phyloP scores from a whole-genome alignment of 257 asterid genomes.

The Fraxinus americana region DNA sequence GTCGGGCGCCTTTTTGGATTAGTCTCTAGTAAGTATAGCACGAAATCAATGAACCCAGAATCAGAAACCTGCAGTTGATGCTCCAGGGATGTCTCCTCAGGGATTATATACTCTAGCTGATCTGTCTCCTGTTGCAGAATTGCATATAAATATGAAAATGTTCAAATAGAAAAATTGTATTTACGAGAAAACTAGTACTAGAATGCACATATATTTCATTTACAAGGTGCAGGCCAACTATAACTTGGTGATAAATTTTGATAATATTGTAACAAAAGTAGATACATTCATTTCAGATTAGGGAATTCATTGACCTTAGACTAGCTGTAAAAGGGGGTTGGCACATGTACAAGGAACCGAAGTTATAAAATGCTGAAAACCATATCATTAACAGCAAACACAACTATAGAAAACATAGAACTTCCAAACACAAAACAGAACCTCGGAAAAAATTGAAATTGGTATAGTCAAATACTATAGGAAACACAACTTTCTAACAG shows the following conservation, averaged over 20 bases:
- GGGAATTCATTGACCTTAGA: neutral
- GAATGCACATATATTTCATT: neutral
- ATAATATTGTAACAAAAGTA: too few species aligned
- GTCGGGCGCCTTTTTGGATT: conserved; percentile 72
- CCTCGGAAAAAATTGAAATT: neutral
- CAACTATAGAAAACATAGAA: neutral
- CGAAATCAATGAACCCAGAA: conserved; percentile 55
- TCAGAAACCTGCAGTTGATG: conserved; percentile 67
- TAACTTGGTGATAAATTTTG: neutral
- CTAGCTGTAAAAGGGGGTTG: too few species aligned
- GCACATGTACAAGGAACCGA: too few species aligned
- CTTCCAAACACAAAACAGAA: neutral
- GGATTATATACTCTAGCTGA: conserved; percentile 67
- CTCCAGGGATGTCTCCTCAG: conserved; percentile 69
- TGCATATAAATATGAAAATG: neutral
- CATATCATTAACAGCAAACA: neutral
- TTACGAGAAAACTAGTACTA: neutral
- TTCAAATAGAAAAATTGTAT: neutral
- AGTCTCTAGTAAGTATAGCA: conserved; percentile 65
- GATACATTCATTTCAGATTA: neutral
- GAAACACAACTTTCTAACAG: neutral
- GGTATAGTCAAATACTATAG: neutral
- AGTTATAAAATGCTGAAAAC: neutral
- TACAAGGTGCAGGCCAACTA: neutral
- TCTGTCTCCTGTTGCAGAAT: conserved; percentile 53